Evolutionary conservation across 495 filamentous ascomycete genomes (phyloP), one percentile per base, ranked within the genome.

Genomic region (Coniosporium apollinis): DNA sequence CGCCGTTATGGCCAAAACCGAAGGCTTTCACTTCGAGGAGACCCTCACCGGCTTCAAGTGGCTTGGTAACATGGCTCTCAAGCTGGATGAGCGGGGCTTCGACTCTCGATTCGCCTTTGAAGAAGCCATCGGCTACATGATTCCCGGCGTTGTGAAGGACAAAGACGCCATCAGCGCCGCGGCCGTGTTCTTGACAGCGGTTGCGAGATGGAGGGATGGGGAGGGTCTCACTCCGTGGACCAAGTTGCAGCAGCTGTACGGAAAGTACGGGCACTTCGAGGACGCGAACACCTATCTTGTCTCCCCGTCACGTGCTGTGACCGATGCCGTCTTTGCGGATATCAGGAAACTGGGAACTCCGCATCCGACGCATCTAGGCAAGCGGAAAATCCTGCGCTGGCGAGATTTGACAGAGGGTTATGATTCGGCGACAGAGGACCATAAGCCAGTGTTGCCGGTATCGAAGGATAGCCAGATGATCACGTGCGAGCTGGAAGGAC

Each of bases 1-100:
- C 3, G 49, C 58, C 8, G 58, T 62, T 16, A 72, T 80, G 56
- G 74, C 74, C 4, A 40, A 49, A 26, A 51, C 59, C 16, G 66
- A 67, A 45, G 68, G 67, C 4, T 69, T 78, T 34, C 49, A 59
- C 22, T 75, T 69, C 44, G 54, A 62, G 28, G 75, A 81, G 44
- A 77, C 76, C 3, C 58, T 82, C 11, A 82, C 77, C 0, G 77
- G 77, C 2, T 82, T 82, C 57, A 82, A 82, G 51, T 82, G 77
- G 77, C 66, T 82, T 25, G 59, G 58, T 9, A 62, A 61, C 33
- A 45, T 46, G 0, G 56, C 58, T 17, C 48, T 41, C 9, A 30
- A 53, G 9, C 39, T 58, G 4, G 24, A 42, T 5, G 19, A 22
- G 10, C 20, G 45, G 22, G 56, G 70, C n/a, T 67, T 65, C 40